Evolutionary conservation across 2,329 filamentous ascomycete genomes (phyloP), one percentile per base, ranked within the genome.

Genomic region (Fulvia fulva): DNA sequence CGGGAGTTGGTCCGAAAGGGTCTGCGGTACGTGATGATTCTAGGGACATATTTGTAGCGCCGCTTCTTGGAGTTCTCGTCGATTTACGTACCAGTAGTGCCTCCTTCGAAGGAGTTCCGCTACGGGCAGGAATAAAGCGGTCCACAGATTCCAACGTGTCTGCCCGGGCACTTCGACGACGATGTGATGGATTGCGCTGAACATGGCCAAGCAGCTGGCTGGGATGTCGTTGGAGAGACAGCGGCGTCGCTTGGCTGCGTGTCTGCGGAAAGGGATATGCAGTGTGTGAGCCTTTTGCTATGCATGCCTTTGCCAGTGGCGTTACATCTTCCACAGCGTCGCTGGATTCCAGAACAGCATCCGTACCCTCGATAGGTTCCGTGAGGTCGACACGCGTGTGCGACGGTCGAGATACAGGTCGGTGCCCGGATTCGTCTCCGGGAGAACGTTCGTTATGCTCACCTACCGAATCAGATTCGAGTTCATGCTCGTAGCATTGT

Each of bases 121-220:
- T 30, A 12, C 69, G 65, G 49, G 67, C 67, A 30, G 81, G 77
- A 46, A 87, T 79, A 67, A 87, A 88, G 26, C 86, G 79, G 70
- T 88, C 85, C 22, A 80, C 80, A 11, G 76, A 77, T 26, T 63
- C 70, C 34, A 64, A 63, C 41, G 59, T 56, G 12, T 51, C 59
- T 45, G 46, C 59, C 63, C 65, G 64, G 16, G 61, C 32, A 11
- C 61, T 52, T 28, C 60, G 60, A 43, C 63, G 67, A 19, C 65
- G 62, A 30, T 61, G 55, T n/a, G 60, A 58, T 11, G 63, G 56
- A 47, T 61, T 62, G 2, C 56, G 58, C 50, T 66, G 61, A 49
- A 59, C 64, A 28, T 65, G 56, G 21, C 54, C 57, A 7, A 64
- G 53, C 11, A 67, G 57, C 11, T 53, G 57, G 43, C 63, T 65